These are phyloP conservation scores for Tuber aestivum DNA, from an alignment of 495 filamentous ascomycete genomes.

Conservation along the genomic window DNA sequence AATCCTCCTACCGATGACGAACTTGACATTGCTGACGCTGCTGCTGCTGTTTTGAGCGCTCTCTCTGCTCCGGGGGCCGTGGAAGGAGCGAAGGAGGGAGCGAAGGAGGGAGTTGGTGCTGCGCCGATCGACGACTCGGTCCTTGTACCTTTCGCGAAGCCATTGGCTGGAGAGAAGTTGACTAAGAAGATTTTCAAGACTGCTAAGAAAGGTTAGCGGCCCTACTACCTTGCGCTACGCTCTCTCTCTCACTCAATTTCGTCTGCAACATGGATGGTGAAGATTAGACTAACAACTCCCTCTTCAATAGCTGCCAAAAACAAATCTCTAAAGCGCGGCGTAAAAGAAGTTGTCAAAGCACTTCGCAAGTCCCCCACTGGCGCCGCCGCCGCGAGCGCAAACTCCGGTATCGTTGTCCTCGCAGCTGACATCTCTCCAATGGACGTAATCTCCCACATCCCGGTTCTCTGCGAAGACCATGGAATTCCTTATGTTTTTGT, in stretches of 20 bases:
- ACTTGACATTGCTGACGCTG: slow-evolving; percentile 31
- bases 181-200: slow-evolving; percentile 89
- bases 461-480: slow-evolving; percentile 95
- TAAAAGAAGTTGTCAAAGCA: slow-evolving; percentile 96
- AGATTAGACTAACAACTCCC: slow-evolving; percentile 5
- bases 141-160: slow-evolving; percentile 87
- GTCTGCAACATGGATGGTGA: background rate
- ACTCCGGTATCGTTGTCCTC: slow-evolving; percentile 75
- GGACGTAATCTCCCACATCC: slow-evolving; percentile 96
- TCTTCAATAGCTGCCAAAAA: slow-evolving; percentile 68
- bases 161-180: slow-evolving; percentile 81
- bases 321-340: slow-evolving; percentile 90
- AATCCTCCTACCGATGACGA: slow-evolving; percentile 30
- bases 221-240: background rate
- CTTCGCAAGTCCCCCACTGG: slow-evolving; percentile 75
- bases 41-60: background rate
- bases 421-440: slow-evolving; percentile 95
- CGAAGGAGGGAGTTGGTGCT: background rate
- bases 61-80: slow-evolving; percentile 34
- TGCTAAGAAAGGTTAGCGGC: slow-evolving; percentile 77
- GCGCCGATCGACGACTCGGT: slow-evolving; percentile 36
- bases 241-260: background rate
- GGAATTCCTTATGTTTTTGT: slow-evolving; percentile 91
- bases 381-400: slow-evolving; percentile 49
- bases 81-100: slow-evolving; percentile 18